Percentiles rank a stretch among this genome's conserved stretches.
Evolutionary conservation across 1,139 yeast species (phyloP).

Genomic region (Scheffersomyces cryptocercus): DNA sequence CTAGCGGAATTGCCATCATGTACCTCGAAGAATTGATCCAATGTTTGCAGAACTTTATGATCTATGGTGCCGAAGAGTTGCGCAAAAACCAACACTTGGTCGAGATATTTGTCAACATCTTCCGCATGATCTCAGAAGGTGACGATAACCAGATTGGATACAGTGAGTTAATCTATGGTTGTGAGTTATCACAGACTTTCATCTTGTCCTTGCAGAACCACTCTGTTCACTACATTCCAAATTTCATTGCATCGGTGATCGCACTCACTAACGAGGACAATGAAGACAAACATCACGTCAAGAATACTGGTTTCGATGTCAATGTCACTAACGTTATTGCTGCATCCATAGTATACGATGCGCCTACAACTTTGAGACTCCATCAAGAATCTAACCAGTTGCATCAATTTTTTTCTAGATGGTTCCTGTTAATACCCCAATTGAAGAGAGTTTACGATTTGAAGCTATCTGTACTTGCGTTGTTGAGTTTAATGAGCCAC

Average conservation of each 20-base stretch:
- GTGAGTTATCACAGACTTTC: conserved; percentile 57
- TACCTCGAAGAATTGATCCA: conserved; percentile 80
- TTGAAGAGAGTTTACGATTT: conserved; percentile 80
- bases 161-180: conserved; percentile 51
- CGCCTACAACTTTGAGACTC: conserved; percentile 53
- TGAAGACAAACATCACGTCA: conserved; percentile 17
- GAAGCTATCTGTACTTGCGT: conserved; percentile 70
- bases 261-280: conserved; percentile 13
- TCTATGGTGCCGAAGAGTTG: conserved; percentile 64
- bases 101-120: conserved; percentile 30
- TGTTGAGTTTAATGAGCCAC: conserved; percentile 51
- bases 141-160: conserved; percentile 42
- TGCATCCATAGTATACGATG: conserved; percentile 64
- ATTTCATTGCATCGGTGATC: conserved; percentile 34
- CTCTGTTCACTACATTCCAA: conserved; percentile 41
- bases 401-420: conserved; percentile 57
- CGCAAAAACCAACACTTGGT: conserved; percentile 27
- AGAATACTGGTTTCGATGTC: conserved; percentile 50
- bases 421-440: conserved; percentile 63
- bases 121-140: conserved; percentile 38
- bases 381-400: conserved; percentile 50
- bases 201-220: conserved; percentile 48
- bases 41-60: conserved; percentile 72
- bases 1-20: conserved; percentile 54
- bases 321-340: conserved; percentile 66